phyloP scores from a whole-genome alignment of 2,329 filamentous ascomycete species.

The Sclerotiophoma versabilis region DNA sequence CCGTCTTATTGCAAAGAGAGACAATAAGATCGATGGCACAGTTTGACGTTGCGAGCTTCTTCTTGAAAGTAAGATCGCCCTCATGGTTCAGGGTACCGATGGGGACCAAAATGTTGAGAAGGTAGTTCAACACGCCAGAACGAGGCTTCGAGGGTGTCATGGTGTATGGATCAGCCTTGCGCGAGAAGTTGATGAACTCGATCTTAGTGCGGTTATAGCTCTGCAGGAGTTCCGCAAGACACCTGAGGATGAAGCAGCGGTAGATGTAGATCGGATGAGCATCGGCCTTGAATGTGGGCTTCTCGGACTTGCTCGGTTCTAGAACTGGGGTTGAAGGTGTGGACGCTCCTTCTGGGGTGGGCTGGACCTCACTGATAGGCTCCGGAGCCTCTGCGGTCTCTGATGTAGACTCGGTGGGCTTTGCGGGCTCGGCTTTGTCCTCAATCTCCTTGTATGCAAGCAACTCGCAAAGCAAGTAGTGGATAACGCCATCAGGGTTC shows the following conservation, averaged over 20 bases:
- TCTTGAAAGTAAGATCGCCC: conserved; percentile 80
- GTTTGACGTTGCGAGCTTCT: conserved; percentile 81
- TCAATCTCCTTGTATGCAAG: conserved; percentile 92
- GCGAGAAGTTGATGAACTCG: conserved; percentile 99
- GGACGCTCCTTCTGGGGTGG: conserved; percentile 18
- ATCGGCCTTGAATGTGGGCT: conserved; percentile 84
- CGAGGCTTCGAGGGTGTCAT: conserved; percentile 93
- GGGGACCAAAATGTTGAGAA: conserved; percentile 80
- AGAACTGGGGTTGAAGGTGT: conserved; percentile 14
- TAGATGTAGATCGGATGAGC: conserved; percentile 97
- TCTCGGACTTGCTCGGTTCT: conserved; percentile 59
- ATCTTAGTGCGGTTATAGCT: conserved; percentile 96
- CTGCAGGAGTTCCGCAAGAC: conserved; percentile 85
- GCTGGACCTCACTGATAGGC: neutral
- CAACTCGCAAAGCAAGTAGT: conserved; percentile 91
- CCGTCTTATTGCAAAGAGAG: conserved; percentile 85
- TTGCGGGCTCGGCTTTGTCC: conserved; percentile 70
- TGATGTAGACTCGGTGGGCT: conserved; percentile 53
- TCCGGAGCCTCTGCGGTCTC: conserved; percentile 15
- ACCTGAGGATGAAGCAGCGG: conserved; percentile 91
- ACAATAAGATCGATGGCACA: conserved; percentile 89
- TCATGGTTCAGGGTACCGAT: conserved; percentile 71
- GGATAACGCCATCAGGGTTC: conserved; percentile 91
- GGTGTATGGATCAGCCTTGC: conserved; percentile 82
- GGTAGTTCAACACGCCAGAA: conserved; percentile 90